These are phyloP conservation scores for Eucalyptus polyanthemos DNA, from an alignment of 345 rosid species.

Conservation along the genomic window DNA sequence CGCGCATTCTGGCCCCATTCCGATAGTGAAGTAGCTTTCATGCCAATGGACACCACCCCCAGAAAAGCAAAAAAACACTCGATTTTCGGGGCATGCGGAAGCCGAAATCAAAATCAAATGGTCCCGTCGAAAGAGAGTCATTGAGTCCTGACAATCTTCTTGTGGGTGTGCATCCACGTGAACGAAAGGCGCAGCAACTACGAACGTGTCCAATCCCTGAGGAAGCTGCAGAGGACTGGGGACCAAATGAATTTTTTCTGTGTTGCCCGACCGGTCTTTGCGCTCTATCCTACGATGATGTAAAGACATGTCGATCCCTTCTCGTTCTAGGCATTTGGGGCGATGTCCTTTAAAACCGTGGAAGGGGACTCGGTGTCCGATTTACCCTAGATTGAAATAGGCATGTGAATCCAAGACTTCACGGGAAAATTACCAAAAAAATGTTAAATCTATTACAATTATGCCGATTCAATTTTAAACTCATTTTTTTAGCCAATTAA, in stretches of 20 bases:
- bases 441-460: no score
- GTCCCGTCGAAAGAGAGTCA: background rate
- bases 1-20: background rate
- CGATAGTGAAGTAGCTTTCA: background rate
- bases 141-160: background rate
- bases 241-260: background rate
- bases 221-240: background rate
- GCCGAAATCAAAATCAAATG: background rate
- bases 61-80: background rate
- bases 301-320: background rate
- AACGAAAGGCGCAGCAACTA: background rate
- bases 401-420: background rate
- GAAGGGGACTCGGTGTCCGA: no score
- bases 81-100: background rate
- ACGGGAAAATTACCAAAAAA: no score
- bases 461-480: fast-evolving
- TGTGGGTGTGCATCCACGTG: background rate
- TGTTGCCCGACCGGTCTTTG: background rate
- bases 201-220: background rate
- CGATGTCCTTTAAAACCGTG: no score
- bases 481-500: no score
- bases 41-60: background rate
- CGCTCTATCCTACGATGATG: background rate
- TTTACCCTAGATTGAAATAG: no score
- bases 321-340: background rate